phyloP scores from a whole-genome alignment of 2,329 filamentous ascomycete genomes.

The Cercospora sesami region DNA sequence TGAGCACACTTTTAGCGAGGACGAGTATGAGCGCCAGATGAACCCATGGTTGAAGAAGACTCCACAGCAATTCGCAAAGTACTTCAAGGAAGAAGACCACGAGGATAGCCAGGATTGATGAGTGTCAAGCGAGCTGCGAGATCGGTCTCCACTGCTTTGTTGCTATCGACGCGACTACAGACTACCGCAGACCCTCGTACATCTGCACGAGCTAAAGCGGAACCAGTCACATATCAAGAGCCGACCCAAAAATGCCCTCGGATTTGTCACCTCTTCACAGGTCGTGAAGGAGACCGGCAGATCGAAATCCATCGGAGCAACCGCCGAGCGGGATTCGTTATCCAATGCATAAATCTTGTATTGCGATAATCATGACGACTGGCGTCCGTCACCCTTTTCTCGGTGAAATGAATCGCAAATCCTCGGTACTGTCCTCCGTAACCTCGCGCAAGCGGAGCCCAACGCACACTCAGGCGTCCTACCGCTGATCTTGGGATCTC shows the following conservation, averaged over 20 bases:
- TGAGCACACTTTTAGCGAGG: slow-evolving; percentile 35
- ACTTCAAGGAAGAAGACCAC: slow-evolving; percentile 19
- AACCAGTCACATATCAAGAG: not conserved
- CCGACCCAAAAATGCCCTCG: not conserved
- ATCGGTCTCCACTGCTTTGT: not conserved
- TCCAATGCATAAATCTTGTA: not conserved
- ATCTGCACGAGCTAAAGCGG: not conserved
- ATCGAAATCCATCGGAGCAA: not conserved
- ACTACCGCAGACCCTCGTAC: not conserved
- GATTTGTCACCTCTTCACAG: not conserved
- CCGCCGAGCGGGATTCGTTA: not conserved
- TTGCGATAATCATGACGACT: not conserved
- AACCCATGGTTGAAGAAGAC: slow-evolving; percentile 37
- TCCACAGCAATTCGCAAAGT: slow-evolving; percentile 29
- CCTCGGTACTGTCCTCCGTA: not conserved
- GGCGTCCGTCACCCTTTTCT: not conserved
- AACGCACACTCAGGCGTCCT: not conserved
- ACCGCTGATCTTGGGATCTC: not conserved
- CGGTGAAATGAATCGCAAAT: not conserved
- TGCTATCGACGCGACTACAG: not conserved
- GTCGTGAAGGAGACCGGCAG: not conserved
- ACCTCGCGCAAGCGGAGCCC: not conserved
- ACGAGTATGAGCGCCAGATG: slow-evolving; percentile 34
- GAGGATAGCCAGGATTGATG: slow-evolving; percentile 11
- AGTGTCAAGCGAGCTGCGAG: not conserved